phyloP scores from a whole-genome alignment of 2,329 filamentous ascomycete genomes.

The Tolypocladium paradoxum region DNA sequence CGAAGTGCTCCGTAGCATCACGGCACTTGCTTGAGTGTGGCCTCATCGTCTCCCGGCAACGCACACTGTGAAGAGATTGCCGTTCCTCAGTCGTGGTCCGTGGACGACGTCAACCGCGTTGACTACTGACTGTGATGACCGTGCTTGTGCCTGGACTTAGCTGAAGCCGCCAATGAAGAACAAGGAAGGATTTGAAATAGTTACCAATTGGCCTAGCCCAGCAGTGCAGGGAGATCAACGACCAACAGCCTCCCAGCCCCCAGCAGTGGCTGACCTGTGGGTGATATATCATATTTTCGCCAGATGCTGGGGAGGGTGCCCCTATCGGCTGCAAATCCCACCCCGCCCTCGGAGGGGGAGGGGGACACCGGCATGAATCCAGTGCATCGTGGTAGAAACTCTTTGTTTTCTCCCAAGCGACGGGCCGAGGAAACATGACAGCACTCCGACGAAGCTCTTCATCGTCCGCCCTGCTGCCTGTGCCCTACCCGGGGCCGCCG shows the following conservation, averaged over 20 bases:
- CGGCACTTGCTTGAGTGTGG: background rate
- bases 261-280: slow-evolving; percentile 2
- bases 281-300: slow-evolving; percentile 8
- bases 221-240: background rate
- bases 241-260: background rate
- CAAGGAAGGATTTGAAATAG: background rate
- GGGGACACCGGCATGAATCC: no score
- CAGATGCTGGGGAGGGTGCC: slow-evolving; percentile 2
- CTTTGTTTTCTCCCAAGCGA: background rate
- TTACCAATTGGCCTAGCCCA: background rate
- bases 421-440: background rate
- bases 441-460: background rate
- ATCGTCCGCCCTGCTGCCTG: background rate
- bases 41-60: background rate
- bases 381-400: no score
- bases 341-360: background rate
- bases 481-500: background rate
- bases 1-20: no score
- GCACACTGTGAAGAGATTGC: background rate
- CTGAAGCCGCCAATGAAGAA: background rate
- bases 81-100: background rate
- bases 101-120: background rate
- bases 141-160: background rate
- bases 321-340: background rate
- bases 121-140: background rate